Conservation (phyloP, 1,284 basidiomycete species). For the Erythrobasidium hasegawianum region DNA sequence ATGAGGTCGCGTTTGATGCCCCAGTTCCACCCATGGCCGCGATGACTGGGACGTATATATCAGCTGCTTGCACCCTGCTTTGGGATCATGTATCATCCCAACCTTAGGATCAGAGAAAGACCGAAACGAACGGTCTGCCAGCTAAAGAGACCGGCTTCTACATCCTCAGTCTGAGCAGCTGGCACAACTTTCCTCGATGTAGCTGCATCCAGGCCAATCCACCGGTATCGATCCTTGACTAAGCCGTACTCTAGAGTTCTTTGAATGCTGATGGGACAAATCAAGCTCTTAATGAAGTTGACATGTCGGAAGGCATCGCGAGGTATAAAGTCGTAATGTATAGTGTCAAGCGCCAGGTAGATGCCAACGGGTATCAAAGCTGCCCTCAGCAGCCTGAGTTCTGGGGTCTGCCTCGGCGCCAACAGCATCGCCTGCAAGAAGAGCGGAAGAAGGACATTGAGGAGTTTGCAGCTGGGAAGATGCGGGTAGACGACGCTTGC, state of each 20-base stretch:
- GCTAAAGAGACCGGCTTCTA: constrained; percentile 2
- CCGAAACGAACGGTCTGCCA: background rate
- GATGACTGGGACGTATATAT: constrained; percentile 5
- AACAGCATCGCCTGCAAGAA: constrained; percentile 21
- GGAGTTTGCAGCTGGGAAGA: constrained; percentile 3
- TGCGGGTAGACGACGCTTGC: constrained; percentile 3
- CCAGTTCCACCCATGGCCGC: constrained; percentile 32
- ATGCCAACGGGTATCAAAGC: constrained; percentile 18
- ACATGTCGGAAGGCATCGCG: constrained; percentile 10
- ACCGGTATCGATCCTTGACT: constrained; percentile 1
- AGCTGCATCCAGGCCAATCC: constrained; percentile 24
- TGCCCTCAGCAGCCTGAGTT: background rate
- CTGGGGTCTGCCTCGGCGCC: background rate
- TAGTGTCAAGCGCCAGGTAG: constrained; percentile 5
- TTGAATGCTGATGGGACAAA: constrained; percentile 14
- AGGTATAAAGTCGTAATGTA: constrained; percentile 21
- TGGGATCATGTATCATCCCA: background rate
- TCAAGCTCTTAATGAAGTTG: constrained; percentile 29
- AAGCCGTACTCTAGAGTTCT: constrained; percentile 18
- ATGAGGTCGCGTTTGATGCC: constrained; percentile 27
- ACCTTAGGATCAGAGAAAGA: background rate
- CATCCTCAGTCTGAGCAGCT: background rate
- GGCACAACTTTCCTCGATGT: background rate
- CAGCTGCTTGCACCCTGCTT: background rate
- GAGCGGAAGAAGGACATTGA: constrained; percentile 4